Evolutionary conservation across 1,284 basidiomycete genomes (phyloP), one percentile per base, ranked within the genome.

Genomic region (Veloporphyrellus conicus): DNA sequence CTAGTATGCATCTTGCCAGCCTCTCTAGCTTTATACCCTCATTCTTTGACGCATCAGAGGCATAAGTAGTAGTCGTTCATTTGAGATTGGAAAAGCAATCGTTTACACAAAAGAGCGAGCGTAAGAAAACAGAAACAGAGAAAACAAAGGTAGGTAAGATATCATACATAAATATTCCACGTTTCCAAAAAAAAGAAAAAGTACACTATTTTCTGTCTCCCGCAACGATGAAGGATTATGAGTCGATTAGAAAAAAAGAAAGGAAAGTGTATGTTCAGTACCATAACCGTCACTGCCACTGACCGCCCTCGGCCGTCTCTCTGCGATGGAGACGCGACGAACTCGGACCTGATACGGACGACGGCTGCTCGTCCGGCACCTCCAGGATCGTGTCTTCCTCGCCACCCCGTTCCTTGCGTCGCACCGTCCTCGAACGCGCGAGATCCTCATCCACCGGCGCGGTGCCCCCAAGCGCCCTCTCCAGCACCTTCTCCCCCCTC

Each of bases 401-500:
- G n/a, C 61, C 71, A 16, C 73, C 72, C 27, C 74, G 71, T 19
- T 74, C 74, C 57, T 71, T 78, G 68, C 77, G 76, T 54, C 74
- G 76, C 28, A 72, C 50, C 52, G 69, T 71, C 25, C 53, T 67
- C 37, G 63, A 58, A 16, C 67, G 57, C 15, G 53, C 59, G 28
- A 71, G 71, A 18, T 74, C 75, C 3, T 71, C 73, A 4, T 73
- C 61, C 15, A 11, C 10, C 12, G 34, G 34, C 10, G 37, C 8
- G 14, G 20, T 15, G 10, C 70, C 73, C 44, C 77, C 77, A 42
- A 90, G 72, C 1, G 87, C 87, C 46, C 75, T 73, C 65, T 93
- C 91, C 43, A 94, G 70, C 28, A 84, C 88, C 72, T 89, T 90
- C 68, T 93, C 89, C 22, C 90, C 90, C 48, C 90, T 80, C 63